phyloP scores from a whole-genome alignment of 2,329 filamentous ascomycete genomes.

The Cercospora brassicicola region DNA sequence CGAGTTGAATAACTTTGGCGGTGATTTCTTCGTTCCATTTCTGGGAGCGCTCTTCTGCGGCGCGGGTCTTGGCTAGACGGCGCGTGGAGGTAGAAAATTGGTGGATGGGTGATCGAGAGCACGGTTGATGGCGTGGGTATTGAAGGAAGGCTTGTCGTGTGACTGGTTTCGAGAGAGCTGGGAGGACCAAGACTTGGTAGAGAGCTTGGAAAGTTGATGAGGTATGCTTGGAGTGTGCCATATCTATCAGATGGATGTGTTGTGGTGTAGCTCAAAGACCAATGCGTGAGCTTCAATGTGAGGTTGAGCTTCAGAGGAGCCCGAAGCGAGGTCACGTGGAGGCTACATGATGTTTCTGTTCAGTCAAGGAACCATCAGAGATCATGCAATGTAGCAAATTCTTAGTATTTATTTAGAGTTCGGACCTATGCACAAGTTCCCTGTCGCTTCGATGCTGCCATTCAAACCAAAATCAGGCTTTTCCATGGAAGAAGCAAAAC shows the following conservation, averaged over 20 bases:
- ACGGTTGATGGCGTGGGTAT: slow-evolving; percentile 24
- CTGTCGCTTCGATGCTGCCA: not conserved
- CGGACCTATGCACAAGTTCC: not conserved
- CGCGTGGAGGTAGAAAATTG: slow-evolving; percentile 31
- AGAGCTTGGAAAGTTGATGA: slow-evolving; percentile 39
- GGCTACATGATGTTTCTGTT: not conserved
- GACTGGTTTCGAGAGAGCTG: slow-evolving; percentile 28
- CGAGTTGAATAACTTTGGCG: slow-evolving; percentile 46
- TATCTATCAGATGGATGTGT: not conserved
- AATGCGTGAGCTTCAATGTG: not conserved
- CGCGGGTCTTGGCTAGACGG: slow-evolving; percentile 38
- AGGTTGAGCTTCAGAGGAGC: not conserved
- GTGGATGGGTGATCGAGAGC: slow-evolving; percentile 19
- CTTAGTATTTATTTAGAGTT: not conserved
- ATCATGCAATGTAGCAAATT: not conserved
- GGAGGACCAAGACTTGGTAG: slow-evolving; percentile 48
- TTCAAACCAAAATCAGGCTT: not conserved
- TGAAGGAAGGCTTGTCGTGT: slow-evolving; percentile 11
- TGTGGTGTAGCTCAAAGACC: not conserved
- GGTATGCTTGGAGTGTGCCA: slow-evolving; percentile 22
- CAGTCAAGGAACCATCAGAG: not conserved
- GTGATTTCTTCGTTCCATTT: slow-evolving; percentile 53
- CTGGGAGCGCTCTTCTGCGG: slow-evolving; percentile 43
- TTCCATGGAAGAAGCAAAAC: not conserved
- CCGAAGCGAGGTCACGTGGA: not conserved